Base-by-base conservation (phyloP, 257 asterid genomes). In the Apocynum venetum region DNA sequence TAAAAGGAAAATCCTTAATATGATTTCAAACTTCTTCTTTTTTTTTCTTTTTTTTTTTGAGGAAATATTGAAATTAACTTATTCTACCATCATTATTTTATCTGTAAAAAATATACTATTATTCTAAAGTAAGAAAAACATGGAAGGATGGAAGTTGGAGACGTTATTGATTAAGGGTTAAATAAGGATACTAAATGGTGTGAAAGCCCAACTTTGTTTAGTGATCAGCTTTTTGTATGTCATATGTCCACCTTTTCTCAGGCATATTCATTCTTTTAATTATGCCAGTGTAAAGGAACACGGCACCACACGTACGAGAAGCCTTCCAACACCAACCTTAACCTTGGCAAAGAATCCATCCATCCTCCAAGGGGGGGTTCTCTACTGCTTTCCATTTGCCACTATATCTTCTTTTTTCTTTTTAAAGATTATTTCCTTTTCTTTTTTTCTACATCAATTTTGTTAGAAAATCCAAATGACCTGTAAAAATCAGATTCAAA, bases 181-280 rank as follows among this genome's bases (percentile, higher is more conserved):
- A 66, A 7, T 15, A 0, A 40, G 48, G 25, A 10, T 61, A 35
- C 9, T 35, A 31, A 11, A 63, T 12, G 69, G 69, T 63, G 2
- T 20, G 41, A 67, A 83, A 78, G 66, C 78, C n/a, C 25, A 67
- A 75, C 51, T 81, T 81, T 72, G 31, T 79, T 61, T 55, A 36
- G 82, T 60, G 77, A 84, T 82, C 71, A 86, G 85, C 89, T 84
- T 90, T 88, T 85, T 84, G 88, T 79, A 77, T 79, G 85, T 48
- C 73, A 65, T 73, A 20, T 88, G 90, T 87, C 83, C 0, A 59
- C 86, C 90, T 84, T 88, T 88, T 80, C 52, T 67, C 73, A 80
- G 82, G 82, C 95, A 88, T 55, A 61, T 76, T 82, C 81, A 85
- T 80, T 76, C 77, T 55, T 60, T 65, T 82, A 82, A 88, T 84